Evolutionary conservation across 1,139 yeast genomes (phyloP).

Genomic region (Hyphopichia wangnamkhiaoensis): DNA sequence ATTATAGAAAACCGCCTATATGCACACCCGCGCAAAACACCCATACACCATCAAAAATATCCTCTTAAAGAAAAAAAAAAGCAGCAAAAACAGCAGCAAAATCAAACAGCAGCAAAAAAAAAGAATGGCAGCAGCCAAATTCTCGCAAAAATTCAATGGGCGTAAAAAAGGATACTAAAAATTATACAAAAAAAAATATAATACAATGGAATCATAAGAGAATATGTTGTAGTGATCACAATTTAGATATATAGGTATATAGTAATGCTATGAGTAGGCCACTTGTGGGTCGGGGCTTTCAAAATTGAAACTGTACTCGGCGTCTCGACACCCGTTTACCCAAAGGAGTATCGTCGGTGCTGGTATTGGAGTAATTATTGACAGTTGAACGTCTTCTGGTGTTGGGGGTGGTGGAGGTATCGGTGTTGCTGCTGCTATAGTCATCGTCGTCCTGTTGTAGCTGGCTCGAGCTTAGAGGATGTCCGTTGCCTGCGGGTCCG

Average conservation of each 20-base stretch:
- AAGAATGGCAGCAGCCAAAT: too few species aligned
- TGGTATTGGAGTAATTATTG: neutral
- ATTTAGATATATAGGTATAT: too few species aligned
- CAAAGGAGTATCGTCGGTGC: neutral
- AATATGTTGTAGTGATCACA: too few species aligned
- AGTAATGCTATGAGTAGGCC: too few species aligned
- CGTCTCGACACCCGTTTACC: constrained; percentile 4
- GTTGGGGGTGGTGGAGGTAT: constrained; percentile 4
- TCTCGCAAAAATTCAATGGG: too few species aligned
- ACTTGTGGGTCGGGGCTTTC: too few species aligned
- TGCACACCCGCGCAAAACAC: neutral
- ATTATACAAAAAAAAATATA: too few species aligned
- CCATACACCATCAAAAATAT: constrained; percentile 1
- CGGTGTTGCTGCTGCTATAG: constrained; percentile 16
- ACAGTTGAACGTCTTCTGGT: neutral
- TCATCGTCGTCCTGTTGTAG: constrained; percentile 19
- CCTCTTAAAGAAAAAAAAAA: neutral
- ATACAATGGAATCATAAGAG: too few species aligned
- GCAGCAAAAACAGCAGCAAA: neutral
- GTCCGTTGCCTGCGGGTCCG: too few species aligned
- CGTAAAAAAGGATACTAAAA: too few species aligned
- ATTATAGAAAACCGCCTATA: neutral
- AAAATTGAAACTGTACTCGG: constrained; percentile 2
- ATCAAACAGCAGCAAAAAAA: too few species aligned
- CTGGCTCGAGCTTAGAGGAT: neutral